Percentiles rank a stretch among this genome's conserved stretches.
Conservation (phyloP, 2,329 filamentous ascomycete genomes). For the Chrysoporthe cubensis region DNA sequence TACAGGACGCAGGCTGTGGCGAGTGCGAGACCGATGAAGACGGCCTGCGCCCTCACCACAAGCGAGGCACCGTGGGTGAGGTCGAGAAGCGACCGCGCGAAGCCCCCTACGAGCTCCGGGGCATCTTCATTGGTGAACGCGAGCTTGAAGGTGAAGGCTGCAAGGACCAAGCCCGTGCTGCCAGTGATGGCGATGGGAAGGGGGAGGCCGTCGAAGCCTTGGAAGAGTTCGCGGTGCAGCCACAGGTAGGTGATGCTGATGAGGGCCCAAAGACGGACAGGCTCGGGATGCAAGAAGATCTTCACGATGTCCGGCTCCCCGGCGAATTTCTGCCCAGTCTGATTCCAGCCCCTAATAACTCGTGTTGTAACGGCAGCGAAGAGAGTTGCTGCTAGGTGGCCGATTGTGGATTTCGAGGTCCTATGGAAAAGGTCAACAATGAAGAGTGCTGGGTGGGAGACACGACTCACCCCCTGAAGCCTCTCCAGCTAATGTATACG, state of each 20-base stretch:
- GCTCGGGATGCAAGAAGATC: conserved; percentile 66
- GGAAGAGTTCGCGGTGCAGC: conserved; percentile 52
- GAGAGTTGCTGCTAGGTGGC: conserved; percentile 38
- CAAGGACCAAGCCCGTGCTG: conserved; percentile 48
- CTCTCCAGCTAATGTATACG: conserved; percentile 54
- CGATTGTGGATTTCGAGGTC: conserved; percentile 34
- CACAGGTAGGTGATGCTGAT: conserved; percentile 71
- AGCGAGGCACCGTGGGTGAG: conserved; percentile 49
- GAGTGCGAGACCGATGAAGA: conserved; percentile 53
- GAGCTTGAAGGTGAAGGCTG: conserved; percentile 83
- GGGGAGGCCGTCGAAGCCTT: conserved; percentile 47
- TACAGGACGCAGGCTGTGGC: conserved; percentile 45
- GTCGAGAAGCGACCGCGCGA: conserved; percentile 46
- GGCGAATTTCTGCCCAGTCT: conserved; percentile 94
- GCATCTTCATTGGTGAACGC: conserved; percentile 87
- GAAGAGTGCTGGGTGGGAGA: conserved; percentile 12
- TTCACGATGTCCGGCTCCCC: conserved; percentile 88
- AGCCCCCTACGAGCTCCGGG: conserved; percentile 72
- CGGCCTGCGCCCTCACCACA: conserved; percentile 51
- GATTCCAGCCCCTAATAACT: conserved; percentile 83
- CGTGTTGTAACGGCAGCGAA: conserved; percentile 66
- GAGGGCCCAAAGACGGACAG: conserved; percentile 73
- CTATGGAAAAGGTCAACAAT: conserved; percentile 24
- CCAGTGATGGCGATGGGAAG: conserved; percentile 45
- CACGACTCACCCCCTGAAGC: conserved; percentile 44